Percentiles rank a stretch among this genome's conserved stretches.
Evolutionary conservation across 345 rosid genomes (phyloP).

Genomic region (Syzygium jambos): DNA sequence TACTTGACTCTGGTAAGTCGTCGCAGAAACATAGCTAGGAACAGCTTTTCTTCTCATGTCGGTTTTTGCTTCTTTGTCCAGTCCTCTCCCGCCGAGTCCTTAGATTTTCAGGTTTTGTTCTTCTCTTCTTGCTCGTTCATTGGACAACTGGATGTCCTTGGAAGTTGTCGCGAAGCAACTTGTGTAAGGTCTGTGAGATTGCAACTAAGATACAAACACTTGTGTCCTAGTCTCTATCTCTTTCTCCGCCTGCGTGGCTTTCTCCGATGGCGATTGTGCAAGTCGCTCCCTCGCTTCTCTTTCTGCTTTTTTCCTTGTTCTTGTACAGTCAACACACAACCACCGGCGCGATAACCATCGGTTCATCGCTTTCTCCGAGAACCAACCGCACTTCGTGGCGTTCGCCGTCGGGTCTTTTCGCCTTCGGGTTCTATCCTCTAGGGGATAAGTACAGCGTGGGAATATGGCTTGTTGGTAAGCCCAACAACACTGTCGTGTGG

Average conservation of each 20-base stretch:
- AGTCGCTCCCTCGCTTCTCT: not conserved
- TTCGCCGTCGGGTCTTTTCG: fast-evolving
- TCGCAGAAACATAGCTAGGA: not conserved
- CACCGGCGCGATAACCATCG: fast-evolving
- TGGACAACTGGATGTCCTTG: not conserved
- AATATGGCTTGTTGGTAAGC: not conserved
- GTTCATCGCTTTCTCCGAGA: not conserved
- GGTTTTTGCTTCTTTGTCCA: not conserved
- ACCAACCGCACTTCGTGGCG: not conserved
- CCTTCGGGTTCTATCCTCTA: not conserved
- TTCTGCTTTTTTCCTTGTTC: not conserved
- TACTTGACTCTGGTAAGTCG: not conserved
- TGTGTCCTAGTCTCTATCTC: not conserved
- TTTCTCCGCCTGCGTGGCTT: not conserved
- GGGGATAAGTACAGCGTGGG: not conserved
- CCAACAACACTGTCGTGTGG: not conserved
- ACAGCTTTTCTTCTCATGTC: not conserved
- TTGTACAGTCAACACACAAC: not conserved
- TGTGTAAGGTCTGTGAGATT: not conserved
- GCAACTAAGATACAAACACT: not conserved
- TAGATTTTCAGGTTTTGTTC: not conserved
- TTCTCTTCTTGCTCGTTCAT: not conserved
- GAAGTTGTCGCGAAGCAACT: not conserved
- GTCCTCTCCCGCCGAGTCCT: not conserved
- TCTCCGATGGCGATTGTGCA: not conserved